These are phyloP conservation scores for Solanum clarkiae DNA, from an alignment of 257 asterid species.

Conservation along the genomic window DNA sequence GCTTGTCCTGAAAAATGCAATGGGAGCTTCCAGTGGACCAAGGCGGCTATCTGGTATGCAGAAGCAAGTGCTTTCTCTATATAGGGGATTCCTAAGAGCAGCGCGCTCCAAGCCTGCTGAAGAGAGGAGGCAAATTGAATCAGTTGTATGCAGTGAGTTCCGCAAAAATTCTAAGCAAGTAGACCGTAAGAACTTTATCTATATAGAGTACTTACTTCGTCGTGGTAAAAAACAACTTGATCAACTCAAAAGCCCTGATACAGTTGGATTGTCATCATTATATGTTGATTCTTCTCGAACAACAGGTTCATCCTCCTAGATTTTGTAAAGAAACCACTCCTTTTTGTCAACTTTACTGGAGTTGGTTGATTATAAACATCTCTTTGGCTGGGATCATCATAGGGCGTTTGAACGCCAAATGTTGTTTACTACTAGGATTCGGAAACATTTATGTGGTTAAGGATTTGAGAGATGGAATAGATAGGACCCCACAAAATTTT, in stretches of 20 bases:
- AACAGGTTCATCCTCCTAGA: conserved; percentile 5
- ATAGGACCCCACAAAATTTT: too few species aligned
- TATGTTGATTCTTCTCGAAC: conserved; percentile 22
- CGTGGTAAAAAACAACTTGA: conserved; percentile 80
- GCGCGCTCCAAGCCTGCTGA: conserved; percentile 63
- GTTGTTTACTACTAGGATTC: neutral
- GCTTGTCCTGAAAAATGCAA: neutral
- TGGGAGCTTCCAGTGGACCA: conserved; percentile 51
- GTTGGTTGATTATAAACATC: neutral
- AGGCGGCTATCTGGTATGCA: conserved; percentile 87
- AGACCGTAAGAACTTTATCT: conserved; percentile 70
- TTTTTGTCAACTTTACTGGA: neutral
- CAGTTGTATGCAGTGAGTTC: conserved; percentile 64
- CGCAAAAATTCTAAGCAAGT: conserved; percentile 46
- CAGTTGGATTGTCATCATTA: conserved; percentile 51
- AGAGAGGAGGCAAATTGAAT: conserved; percentile 53
- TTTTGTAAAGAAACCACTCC: neutral
- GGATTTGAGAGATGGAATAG: neutral
- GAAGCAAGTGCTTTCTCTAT: conserved; percentile 74
- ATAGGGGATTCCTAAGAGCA: conserved; percentile 73
- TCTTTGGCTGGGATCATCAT: neutral
- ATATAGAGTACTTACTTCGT: conserved; percentile 66
- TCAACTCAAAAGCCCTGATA: conserved; percentile 64
- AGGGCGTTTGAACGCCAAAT: neutral
- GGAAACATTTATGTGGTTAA: neutral